Conservation (phyloP, 179 eudicot species). For the Actinidia polygama region DNA sequence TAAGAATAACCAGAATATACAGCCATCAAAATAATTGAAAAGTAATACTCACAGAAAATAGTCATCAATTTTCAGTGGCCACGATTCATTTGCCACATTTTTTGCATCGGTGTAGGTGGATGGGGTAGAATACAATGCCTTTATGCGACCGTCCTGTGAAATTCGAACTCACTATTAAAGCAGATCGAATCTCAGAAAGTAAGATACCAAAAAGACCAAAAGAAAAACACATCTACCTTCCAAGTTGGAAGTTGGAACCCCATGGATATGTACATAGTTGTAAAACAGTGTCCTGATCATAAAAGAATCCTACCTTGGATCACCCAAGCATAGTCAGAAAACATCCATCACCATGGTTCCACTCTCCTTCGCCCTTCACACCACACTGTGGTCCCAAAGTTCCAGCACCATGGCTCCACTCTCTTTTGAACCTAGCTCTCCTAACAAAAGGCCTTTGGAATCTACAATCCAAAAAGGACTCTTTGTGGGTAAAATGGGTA, state of each 20-base stretch:
- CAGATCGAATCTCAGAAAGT: background rate
- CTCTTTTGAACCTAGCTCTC: too few species aligned
- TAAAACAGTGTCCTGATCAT: too few species aligned
- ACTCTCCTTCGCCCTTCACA: too few species aligned
- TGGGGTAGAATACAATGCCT: slow-evolving; percentile 92
- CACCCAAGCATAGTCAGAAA: too few species aligned
- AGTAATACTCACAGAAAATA: slow-evolving; percentile 75
- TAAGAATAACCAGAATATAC: background rate
- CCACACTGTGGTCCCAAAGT: too few species aligned
- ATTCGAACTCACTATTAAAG: background rate
- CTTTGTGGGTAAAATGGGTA: too few species aligned
- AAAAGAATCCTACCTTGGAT: too few species aligned
- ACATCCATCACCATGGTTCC: too few species aligned
- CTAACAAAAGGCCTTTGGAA: too few species aligned
- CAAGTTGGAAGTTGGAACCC: background rate
- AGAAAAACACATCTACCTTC: background rate
- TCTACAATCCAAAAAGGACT: too few species aligned
- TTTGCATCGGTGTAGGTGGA: slow-evolving; percentile 86
- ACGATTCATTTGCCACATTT: slow-evolving; percentile 57
- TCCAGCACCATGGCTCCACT: too few species aligned
- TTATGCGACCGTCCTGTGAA: slow-evolving; percentile 85
- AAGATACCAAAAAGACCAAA: background rate
- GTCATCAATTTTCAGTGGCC: slow-evolving; percentile 86
- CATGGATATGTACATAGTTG: too few species aligned
- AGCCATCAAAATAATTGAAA: background rate